Evolutionary conservation across 169 alveolate genomes (phyloP), one percentile per base, ranked within the genome.

Genomic region (Plasmodium cynomolgi): DNA sequence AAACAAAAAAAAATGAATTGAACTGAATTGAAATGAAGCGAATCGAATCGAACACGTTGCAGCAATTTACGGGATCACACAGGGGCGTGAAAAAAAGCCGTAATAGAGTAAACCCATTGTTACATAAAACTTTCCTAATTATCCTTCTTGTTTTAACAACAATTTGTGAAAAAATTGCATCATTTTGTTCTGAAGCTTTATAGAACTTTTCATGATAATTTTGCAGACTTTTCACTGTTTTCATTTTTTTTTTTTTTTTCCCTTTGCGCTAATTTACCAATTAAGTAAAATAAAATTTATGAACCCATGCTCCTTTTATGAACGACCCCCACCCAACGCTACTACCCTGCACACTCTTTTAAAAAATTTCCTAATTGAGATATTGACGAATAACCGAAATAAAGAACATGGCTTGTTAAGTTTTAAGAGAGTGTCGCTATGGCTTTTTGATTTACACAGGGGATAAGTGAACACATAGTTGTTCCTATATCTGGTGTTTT

Each of bases 151-250:
- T 3, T 50, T 50, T 50, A 50, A 50, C 62, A 50, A 50, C 62
- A 50, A 50, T 15, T 50, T 50, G 62, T 15, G 62, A 13, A 50
- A 44, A 50, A 50, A 50, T 50, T 13, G 20, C 62, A 50, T 15
- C 62, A 50, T 50, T 15, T 13, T 50, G 62, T 50, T 50, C 23
- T 50, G 62, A 15, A 50, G 26, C 62, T 77, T 77, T 77, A 29
- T 77, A 77, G 62, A 33, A 77, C 50, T 33, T 77, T 77, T 77
- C 68, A 33, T 77, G 41, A 77, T 2, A 77, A 77, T 77, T 33
- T 33, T 33, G 47, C 84, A 29, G 23, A 77, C 50, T 20, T 77
- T 31, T 77, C 84, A 77, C 84, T 77, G 68, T 50, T 33, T 11
- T 33, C 8, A 50, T 50, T 80, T 41, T 79, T 79, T 39, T 37